Conservation (phyloP, 2,329 filamentous ascomycete species). For the Penicillium hesseltinei region DNA sequence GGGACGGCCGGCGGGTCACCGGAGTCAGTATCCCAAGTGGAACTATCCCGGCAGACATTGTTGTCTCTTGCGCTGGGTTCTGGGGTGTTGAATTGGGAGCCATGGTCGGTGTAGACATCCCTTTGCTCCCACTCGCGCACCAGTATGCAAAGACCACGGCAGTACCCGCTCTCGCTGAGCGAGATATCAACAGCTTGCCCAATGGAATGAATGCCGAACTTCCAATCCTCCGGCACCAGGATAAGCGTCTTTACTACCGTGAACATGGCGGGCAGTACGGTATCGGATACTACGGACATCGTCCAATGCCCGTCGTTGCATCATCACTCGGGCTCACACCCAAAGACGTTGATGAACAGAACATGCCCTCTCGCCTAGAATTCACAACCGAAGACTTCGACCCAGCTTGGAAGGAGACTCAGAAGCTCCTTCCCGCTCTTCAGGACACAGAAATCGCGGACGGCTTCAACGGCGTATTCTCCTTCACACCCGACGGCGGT, state of each 20-base stretch:
- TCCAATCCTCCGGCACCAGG: conserved; percentile 62
- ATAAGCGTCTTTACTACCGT: conserved; percentile 63
- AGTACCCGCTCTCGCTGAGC: conserved; percentile 46
- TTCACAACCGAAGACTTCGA: conserved; percentile 62
- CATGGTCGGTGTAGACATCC: conserved; percentile 59
- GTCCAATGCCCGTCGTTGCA: conserved; percentile 60
- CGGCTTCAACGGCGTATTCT: conserved; percentile 66
- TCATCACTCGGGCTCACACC: conserved; percentile 55
- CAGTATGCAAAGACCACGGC: conserved; percentile 63
- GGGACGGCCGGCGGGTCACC: conserved; percentile 51
- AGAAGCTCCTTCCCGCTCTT: conserved; percentile 55
- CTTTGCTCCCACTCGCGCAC: conserved; percentile 60
- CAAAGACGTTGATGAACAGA: conserved; percentile 54
- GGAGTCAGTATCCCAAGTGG: conserved; percentile 54
- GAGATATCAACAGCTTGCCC: conserved; percentile 46
- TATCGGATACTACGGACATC: conserved; percentile 64
- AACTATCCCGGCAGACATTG: conserved; percentile 57
- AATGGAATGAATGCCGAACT: conserved; percentile 51
- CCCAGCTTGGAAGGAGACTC: conserved; percentile 58
- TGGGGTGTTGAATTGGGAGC: conserved; percentile 65
- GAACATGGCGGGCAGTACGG: conserved; percentile 63
- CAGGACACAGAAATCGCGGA: conserved; percentile 53
- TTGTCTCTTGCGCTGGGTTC: conserved; percentile 63
- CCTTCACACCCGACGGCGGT: conserved; percentile 64
- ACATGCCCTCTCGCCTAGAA: conserved; percentile 62